Base-by-base conservation (phyloP, 306 rosid species). In the Prunus mongolica region DNA sequence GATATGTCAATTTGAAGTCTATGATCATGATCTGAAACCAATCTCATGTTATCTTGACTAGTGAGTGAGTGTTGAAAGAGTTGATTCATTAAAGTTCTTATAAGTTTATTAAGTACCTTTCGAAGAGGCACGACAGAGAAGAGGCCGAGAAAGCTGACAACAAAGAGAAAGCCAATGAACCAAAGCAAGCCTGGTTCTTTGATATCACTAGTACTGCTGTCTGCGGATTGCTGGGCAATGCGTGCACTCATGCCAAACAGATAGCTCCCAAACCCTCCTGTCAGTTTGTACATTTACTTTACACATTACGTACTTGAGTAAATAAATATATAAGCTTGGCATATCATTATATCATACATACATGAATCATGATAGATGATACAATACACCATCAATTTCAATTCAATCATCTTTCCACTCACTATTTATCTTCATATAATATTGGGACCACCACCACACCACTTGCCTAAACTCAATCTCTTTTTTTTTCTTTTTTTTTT, bases 1-100 rank as follows among this genome's bases (percentile, higher is more conserved):
- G 89, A 55, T 86, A 86, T 61, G 79, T 86, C 83, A 86, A 77
- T 71, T 82, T 86, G 84, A 86, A 86, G 86, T 86, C 89, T 25
- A 86, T 66, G 84, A 86, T 64, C 89, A 86, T 86, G 60, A 86
- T 76, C 89, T 86, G 80, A 66, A 56, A 54, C 22, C 58, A 72
- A 71, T 27, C 64, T 4, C 10, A 2, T 5, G 8, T 34, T 34
- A 34, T 34, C 41, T 34, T 38, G 9, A 38, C 44, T 6, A 38
- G 44, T 38, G 44, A 38, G 44, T 38, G 44, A 7, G 44, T 38
- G 44, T 7, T 38, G 44, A 38, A 6, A 38, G 44, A 38, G 44
- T 38, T 38, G 44, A 38, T 38, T 7, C 44, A 7, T 8, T 38
- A 7, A 38, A 38, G 9, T 38, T 38, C 44, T 38, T 7, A 38